Evolutionary conservation across 805 yeast genomes (phyloP).

Genomic region (Clavispora santaluciae): DNA sequence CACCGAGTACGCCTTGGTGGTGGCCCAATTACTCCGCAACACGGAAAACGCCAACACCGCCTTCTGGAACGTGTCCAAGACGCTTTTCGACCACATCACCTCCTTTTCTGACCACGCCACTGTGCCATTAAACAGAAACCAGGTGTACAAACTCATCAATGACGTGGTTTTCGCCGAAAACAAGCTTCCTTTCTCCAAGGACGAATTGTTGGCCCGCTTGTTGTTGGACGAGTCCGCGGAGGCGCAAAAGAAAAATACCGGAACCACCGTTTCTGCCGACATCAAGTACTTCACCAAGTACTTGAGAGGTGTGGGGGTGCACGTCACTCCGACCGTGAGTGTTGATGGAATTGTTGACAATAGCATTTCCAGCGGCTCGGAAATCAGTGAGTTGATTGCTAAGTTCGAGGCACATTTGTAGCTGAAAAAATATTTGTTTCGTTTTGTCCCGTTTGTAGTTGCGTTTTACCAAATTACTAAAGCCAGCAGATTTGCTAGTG

Average conservation of each 20-base stretch:
- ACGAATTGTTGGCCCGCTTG: slow-evolving; percentile 34
- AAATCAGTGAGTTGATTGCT: slow-evolving; percentile 40
- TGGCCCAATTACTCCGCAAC: slow-evolving; percentile 55
- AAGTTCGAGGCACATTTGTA: slow-evolving; percentile 28
- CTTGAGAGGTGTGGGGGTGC: slow-evolving; percentile 73
- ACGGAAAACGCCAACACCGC: slow-evolving; percentile 18
- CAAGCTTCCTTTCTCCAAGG: slow-evolving; percentile 25
- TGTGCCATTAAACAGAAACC: slow-evolving; percentile 47
- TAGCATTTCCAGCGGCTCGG: slow-evolving; percentile 58
- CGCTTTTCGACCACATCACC: slow-evolving; percentile 51
- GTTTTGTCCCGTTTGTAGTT: too few relatives aligned
- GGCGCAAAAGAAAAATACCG: slow-evolving; percentile 33
- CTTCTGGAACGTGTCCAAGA: slow-evolving; percentile 47
- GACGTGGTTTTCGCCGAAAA: slow-evolving; percentile 19
- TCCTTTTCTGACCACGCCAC: slow-evolving; percentile 60
- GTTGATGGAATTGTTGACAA: slow-evolving; percentile 62
- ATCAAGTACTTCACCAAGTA: slow-evolving; percentile 69
- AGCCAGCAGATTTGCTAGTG: too few relatives aligned
- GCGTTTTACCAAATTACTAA: too few relatives aligned
- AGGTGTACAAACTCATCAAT: slow-evolving; percentile 47
- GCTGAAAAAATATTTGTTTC: neutral
- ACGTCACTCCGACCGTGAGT: slow-evolving; percentile 77
- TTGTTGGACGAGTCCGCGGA: slow-evolving; percentile 25
- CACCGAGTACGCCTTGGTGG: slow-evolving; percentile 70
- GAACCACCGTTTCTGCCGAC: slow-evolving; percentile 60